phyloP scores from a whole-genome alignment of 2,329 filamentous ascomycete species.

The Penicillium concentricum region DNA sequence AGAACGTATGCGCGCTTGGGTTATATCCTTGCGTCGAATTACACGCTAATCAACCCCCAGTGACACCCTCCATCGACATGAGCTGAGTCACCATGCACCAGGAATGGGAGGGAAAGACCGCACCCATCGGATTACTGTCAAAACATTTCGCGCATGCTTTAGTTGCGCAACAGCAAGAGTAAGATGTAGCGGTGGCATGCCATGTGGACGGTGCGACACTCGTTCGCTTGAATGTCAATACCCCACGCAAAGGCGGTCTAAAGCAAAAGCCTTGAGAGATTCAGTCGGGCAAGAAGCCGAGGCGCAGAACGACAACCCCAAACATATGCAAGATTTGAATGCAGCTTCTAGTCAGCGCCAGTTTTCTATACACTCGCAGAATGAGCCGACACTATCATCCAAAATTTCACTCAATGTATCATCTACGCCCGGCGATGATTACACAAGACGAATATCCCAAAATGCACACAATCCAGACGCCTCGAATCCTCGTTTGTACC shows the following conservation, averaged over 20 bases:
- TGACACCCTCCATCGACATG: slow-evolving; percentile 43
- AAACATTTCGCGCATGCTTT: slow-evolving; percentile 43
- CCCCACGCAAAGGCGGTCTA: slow-evolving; percentile 40
- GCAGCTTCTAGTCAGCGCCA: slow-evolving; percentile 2
- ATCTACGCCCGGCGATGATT: not conserved
- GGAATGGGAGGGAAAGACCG: slow-evolving; percentile 36
- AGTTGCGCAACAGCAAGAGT: slow-evolving; percentile 42
- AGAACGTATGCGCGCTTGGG: slow-evolving; percentile 35
- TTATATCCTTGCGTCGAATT: not conserved
- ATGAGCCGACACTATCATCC: not conserved
- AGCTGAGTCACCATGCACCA: slow-evolving; percentile 39
- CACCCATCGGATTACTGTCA: slow-evolving; percentile 42
- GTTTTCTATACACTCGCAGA: slow-evolving; percentile 7
- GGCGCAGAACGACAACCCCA: slow-evolving; percentile 7
- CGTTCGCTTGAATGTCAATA: slow-evolving; percentile 41
- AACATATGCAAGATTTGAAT: not conserved
- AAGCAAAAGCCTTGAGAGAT: slow-evolving; percentile 26
- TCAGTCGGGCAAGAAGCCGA: slow-evolving; percentile 7
- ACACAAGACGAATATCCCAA: not conserved
- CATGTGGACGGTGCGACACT: slow-evolving; percentile 39
- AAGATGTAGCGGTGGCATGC: slow-evolving; percentile 39
- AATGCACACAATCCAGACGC: not conserved
- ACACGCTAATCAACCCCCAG: slow-evolving; percentile 16
- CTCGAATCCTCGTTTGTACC: slow-evolving; percentile 6
- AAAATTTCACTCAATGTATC: not conserved